These are phyloP conservation scores for Puccinellia tenuiflora DNA, from an alignment of 176 grass and related monocot genomes.

Conservation along the genomic window DNA sequence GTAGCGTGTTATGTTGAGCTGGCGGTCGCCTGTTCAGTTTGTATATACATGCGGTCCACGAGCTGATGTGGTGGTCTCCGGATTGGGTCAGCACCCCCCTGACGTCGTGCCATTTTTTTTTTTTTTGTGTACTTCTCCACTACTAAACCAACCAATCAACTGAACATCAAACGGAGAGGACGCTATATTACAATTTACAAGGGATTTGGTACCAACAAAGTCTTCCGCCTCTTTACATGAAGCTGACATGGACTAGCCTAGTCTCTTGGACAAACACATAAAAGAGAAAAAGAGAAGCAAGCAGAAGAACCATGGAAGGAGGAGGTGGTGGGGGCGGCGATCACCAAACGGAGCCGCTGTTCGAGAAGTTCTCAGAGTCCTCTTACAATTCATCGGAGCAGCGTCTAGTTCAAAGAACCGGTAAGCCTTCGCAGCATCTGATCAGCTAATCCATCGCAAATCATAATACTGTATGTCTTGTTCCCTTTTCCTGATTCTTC, in stretches of 20 bases:
- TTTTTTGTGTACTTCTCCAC: not conserved
- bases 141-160: not conserved
- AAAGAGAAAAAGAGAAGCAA: not conserved
- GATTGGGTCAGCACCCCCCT: not conserved
- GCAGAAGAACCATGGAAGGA: slow-evolving; percentile 9
- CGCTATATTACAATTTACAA: not conserved
- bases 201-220: not conserved
- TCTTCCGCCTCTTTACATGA: slow-evolving; percentile 2
- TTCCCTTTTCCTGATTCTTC: not conserved
- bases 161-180: not conserved
- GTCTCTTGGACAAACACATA: not conserved
- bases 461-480: not conserved
- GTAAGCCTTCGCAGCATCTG: not conserved
- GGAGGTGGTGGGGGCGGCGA: not conserved
- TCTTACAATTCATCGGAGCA: not conserved
- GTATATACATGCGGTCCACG: not conserved
- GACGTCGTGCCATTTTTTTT: not conserved
- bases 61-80: not conserved
- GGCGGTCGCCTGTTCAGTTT: not conserved
- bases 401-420: slow-evolving; percentile 24
- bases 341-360: not conserved
- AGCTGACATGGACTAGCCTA: not conserved
- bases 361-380: slow-evolving; percentile 22
- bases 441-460: not conserved
- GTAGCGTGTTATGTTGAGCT: not conserved